Base-by-base conservation (phyloP, 1,284 basidiomycete species). In the Cutaneotrichosporon sp. region DNA sequence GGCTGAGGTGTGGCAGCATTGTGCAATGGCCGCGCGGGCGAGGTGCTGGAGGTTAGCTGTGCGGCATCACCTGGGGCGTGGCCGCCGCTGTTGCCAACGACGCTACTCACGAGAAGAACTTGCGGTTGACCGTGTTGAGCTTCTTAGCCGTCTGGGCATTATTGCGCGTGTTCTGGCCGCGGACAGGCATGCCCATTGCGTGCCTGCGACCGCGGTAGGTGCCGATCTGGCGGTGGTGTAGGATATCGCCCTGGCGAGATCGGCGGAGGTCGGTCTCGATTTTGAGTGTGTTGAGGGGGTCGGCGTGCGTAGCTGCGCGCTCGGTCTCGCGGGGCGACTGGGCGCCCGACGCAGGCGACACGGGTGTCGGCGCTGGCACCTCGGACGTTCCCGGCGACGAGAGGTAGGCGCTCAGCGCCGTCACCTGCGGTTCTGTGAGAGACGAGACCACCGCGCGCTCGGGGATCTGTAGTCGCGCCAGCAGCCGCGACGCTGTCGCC, bases 191-290 rank as follows among this genome's bases (percentile, higher is more conserved):
- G 17, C 78, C 76, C 52, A 74, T 72, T 1, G 79, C 78, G 52
- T 81, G 80, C 63, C 74, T 48, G 55, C 77, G 69, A 3, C 80
- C 80, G 12, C 70, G 63, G 57, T 80, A 78, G 13, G 75, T 77
- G 4, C 80, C 80, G 30, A 81, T 75, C 30, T 73, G 70, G 39
- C 78, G 65, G 61, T 79, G 76, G 62, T 81, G 80, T 5, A 73
- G 72, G 49, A 82, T 79, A 67, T 82, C 77, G 33, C 72, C 76
- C 52, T 73, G 72, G 21, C 77, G 61, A 8, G 67, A 56, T 35
- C 80, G 68, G 45, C 77, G 70, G 40, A 81, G 70, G 57, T 82
- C 80, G 23, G 77, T 77, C 67, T 81, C 80, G 59, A 81, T 75
- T 47, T 76, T 67, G 52, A 82, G 67, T 15, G 69, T 68, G 39